These are phyloP conservation scores for Crithidia brevicula DNA, from an alignment of 208 protist species.

Conservation along the genomic window DNA sequence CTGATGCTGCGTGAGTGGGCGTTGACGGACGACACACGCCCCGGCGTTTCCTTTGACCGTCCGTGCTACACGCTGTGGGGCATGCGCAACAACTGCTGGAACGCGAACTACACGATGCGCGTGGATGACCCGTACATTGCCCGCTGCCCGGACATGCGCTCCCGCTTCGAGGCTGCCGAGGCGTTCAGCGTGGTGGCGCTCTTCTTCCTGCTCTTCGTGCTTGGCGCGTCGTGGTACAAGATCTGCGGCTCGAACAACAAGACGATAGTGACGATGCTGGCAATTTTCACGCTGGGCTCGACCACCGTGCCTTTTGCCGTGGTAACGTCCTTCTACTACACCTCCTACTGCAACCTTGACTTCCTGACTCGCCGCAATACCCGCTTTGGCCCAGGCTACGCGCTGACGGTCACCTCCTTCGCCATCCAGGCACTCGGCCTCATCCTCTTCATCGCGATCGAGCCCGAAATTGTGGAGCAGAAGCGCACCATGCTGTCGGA, in stretches of 20 bases:
- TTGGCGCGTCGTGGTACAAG: constrained; percentile 38
- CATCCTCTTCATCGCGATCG: constrained; percentile 48
- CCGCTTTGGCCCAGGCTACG: constrained; percentile 55
- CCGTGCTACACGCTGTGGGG: constrained; percentile 73
- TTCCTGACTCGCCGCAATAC: constrained; percentile 34
- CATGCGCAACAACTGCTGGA: constrained; percentile 43
- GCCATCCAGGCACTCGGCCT: constrained; percentile 46
- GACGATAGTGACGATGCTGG: constrained; percentile 29
- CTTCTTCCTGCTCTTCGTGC: constrained; percentile 44
- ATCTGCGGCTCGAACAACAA: constrained; percentile 47
- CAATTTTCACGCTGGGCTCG: constrained; percentile 46
- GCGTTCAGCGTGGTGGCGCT: constrained; percentile 61
- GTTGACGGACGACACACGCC: neutral
- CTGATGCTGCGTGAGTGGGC: constrained; percentile 35
- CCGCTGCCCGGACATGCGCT: constrained; percentile 37
- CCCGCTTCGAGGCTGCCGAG: constrained; percentile 54
- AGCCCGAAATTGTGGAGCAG: constrained; percentile 32
- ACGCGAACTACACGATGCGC: constrained; percentile 47
- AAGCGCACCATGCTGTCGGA: neutral
- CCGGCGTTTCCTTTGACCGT: neutral
- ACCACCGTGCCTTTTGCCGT: constrained; percentile 58
- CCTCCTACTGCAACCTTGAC: constrained; percentile 52
- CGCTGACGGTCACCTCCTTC: constrained; percentile 51
- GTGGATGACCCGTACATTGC: constrained; percentile 36
- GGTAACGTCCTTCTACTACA: constrained; percentile 60